Conservation (phyloP, 2,329 filamentous ascomycete species). For the Scedosporium dehoogii region DNA sequence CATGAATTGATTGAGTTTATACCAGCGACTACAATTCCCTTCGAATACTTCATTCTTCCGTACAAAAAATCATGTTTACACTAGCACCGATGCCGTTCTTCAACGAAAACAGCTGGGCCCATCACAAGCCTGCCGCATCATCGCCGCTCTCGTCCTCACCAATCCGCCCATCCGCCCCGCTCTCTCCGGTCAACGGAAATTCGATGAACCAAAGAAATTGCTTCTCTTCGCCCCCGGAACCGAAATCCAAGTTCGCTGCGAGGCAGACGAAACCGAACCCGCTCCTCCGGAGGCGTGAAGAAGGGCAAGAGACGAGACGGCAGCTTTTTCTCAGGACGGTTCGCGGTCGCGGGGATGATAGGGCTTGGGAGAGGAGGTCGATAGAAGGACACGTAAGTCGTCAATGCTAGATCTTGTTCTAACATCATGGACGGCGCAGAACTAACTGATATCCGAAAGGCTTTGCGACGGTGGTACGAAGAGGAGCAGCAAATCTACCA, state of each 20-base stretch:
- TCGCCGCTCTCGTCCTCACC: slow-evolving; percentile 53
- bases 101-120: slow-evolving; percentile 28
- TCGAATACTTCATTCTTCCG: not conserved
- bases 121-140: slow-evolving; percentile 24
- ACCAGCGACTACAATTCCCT: not conserved
- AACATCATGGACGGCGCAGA: not conserved
- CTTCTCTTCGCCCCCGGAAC: slow-evolving; percentile 32
- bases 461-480: slow-evolving; percentile 9
- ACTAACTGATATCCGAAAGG: not conserved
- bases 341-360: slow-evolving; percentile 49
- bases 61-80: slow-evolving; percentile 25
- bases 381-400: slow-evolving; percentile 43
- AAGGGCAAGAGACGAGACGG: slow-evolving; percentile 52
- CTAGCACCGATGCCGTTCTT: slow-evolving; percentile 32
- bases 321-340: slow-evolving; percentile 61
- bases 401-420: not conserved
- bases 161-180: slow-evolving; percentile 39
- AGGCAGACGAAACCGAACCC: slow-evolving; percentile 54
- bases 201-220: slow-evolving; percentile 29
- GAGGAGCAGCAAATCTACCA: slow-evolving; percentile 11
- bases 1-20: not conserved
- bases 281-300: slow-evolving; percentile 49
- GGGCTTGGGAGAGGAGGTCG: slow-evolving; percentile 48
- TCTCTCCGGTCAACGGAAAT: slow-evolving; percentile 33
- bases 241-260: slow-evolving; percentile 40